phyloP scores from a whole-genome alignment of 768 basidiomycete genomes.

The Ramaria rubella region DNA sequence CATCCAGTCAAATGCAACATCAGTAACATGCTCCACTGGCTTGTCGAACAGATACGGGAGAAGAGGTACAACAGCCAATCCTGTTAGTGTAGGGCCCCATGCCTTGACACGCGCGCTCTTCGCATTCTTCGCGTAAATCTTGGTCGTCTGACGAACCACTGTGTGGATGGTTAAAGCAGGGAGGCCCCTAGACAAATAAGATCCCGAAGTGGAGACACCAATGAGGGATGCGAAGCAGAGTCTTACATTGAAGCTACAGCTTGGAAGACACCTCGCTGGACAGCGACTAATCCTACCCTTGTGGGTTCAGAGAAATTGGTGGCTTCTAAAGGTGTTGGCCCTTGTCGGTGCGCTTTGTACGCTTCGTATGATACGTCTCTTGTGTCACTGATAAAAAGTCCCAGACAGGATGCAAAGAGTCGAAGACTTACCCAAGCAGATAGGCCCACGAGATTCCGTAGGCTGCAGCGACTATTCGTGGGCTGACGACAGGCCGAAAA shows the following conservation, averaged over 20 bases:
- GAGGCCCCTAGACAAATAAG: slow-evolving; percentile 48
- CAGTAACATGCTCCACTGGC: slow-evolving; percentile 67
- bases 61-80: slow-evolving; percentile 64
- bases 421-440: slow-evolving; percentile 47
- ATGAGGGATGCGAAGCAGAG: slow-evolving; percentile 8
- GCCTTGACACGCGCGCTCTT: slow-evolving; percentile 51
- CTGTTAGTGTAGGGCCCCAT: slow-evolving; percentile 74
- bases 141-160: slow-evolving; percentile 66
- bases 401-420: neutral
- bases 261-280: slow-evolving; percentile 74
- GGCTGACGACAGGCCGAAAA: slow-evolving; percentile 71
- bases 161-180: slow-evolving; percentile 85
- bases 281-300: slow-evolving; percentile 60
- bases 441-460: slow-evolving; percentile 83
- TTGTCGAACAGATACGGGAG: slow-evolving; percentile 76
- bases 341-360: slow-evolving; percentile 65
- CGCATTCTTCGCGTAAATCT: slow-evolving; percentile 49
- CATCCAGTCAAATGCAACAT: slow-evolving; percentile 64
- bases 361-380: slow-evolving; percentile 75
- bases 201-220: neutral
- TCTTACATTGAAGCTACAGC: slow-evolving; percentile 75
- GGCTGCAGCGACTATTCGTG: slow-evolving; percentile 64
- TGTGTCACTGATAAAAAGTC: neutral
- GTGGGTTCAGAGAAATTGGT: slow-evolving; percentile 64
- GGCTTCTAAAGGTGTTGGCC: slow-evolving; percentile 62